Percentiles rank a stretch among this genome's conserved stretches.
phyloP scores from a whole-genome alignment of 768 basidiomycete genomes.

The Lepiota subincarnata region DNA sequence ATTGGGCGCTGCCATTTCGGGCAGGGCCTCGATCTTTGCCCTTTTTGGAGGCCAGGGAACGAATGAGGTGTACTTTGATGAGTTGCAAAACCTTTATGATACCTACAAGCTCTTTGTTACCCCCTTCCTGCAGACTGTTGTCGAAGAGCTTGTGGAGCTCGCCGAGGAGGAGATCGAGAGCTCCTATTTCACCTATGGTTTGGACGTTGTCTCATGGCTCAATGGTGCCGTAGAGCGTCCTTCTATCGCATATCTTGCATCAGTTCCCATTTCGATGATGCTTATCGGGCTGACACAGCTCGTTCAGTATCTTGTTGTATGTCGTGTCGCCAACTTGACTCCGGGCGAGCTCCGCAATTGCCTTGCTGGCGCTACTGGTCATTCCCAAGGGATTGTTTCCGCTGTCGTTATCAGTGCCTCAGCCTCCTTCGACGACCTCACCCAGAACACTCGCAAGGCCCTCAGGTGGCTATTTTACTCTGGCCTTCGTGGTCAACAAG shows the following conservation, averaged over 20 bases:
- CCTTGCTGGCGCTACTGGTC: slow-evolving; percentile 88
- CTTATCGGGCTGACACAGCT: slow-evolving; percentile 97
- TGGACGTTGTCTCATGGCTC: slow-evolving; percentile 85
- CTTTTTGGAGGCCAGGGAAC: slow-evolving; percentile 97
- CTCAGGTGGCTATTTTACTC: slow-evolving; percentile 91
- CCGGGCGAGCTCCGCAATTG: slow-evolving; percentile 76
- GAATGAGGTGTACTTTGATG: slow-evolving; percentile 98
- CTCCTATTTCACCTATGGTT: slow-evolving; percentile 73
- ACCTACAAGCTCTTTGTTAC: slow-evolving; percentile 86
- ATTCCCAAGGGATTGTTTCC: slow-evolving; percentile 95
- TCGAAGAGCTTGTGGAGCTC: slow-evolving; percentile 66
- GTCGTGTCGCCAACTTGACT: slow-evolving; percentile 67
- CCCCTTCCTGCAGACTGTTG: slow-evolving; percentile 61
- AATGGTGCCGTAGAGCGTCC: slow-evolving; percentile 67
- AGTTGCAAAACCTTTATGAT: slow-evolving; percentile 87
- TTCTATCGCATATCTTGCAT: slow-evolving; percentile 80
- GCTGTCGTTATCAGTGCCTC: slow-evolving; percentile 89
- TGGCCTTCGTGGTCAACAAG: slow-evolving; percentile 88
- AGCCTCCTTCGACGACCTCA: slow-evolving; percentile 67
- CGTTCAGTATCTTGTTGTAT: slow-evolving; percentile 83
- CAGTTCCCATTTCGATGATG: slow-evolving; percentile 90
- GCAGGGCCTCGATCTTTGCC: slow-evolving; percentile 77
- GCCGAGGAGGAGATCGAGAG: slow-evolving; percentile 54
- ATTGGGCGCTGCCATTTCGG: slow-evolving; percentile 54
- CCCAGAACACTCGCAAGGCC: slow-evolving; percentile 75